Percentiles rank a stretch among this genome's conserved stretches.
Conservation (phyloP, 2,329 filamentous ascomycete genomes). For the Zalaria sp. region DNA sequence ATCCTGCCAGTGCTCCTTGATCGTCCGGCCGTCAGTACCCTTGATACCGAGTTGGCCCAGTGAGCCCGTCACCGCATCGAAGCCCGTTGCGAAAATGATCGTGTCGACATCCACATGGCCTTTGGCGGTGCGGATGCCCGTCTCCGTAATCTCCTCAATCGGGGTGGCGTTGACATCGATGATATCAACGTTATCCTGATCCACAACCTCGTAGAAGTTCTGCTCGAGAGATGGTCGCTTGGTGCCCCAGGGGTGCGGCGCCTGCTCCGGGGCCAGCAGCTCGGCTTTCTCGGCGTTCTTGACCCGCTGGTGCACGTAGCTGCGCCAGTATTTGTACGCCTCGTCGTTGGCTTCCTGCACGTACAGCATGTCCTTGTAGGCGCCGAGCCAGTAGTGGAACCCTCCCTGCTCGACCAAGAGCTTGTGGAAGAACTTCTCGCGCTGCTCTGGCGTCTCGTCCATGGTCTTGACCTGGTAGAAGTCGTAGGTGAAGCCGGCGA, state of each 20-base stretch:
- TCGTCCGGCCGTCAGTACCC: constrained; percentile 19
- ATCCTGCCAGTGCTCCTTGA: constrained; percentile 28
- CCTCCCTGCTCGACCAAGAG: constrained; percentile 34
- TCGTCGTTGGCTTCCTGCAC: constrained; percentile 24
- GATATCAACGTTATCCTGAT: constrained; percentile 25
- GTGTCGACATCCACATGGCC: constrained; percentile 30
- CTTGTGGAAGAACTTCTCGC: constrained; percentile 33
- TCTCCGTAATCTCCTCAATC: constrained; percentile 23
- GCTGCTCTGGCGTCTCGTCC: constrained; percentile 36
- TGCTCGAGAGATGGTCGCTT: constrained; percentile 31
- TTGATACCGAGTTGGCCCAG: constrained; percentile 22
- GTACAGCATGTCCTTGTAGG: constrained; percentile 22
- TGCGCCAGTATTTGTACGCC: constrained; percentile 22
- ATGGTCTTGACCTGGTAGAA: constrained; percentile 31
- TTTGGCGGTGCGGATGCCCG: constrained; percentile 24
- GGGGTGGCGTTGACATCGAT: constrained; percentile 26
- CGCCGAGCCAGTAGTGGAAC: constrained; percentile 23
- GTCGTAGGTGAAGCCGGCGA: constrained; percentile 45
- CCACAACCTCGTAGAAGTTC: constrained; percentile 28
- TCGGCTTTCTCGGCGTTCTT: constrained; percentile 34
- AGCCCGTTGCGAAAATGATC: constrained; percentile 29
- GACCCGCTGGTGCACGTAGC: constrained; percentile 32
- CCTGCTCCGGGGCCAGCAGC: constrained; percentile 37
- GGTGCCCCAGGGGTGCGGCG: constrained; percentile 37
- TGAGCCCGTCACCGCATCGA: constrained; percentile 24